Conservation (phyloP, 2,329 filamentous ascomycete genomes). For the Didymella exigua region DNA sequence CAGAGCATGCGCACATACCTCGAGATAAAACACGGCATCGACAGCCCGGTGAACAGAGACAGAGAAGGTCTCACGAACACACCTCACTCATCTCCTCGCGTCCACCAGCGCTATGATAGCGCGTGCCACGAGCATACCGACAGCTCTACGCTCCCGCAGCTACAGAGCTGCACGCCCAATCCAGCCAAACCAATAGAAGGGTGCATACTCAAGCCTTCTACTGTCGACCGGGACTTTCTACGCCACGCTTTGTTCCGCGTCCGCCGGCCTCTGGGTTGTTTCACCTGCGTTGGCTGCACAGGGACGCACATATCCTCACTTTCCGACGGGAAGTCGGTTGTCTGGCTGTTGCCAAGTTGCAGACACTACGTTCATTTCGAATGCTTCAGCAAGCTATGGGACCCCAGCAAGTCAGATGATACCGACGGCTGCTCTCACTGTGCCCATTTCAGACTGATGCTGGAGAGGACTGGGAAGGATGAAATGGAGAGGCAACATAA, state of each 20-base stretch:
- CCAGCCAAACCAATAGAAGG: background rate
- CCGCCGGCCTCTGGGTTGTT: background rate
- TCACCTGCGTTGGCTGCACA: background rate
- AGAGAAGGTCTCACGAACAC: background rate
- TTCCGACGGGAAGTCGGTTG: background rate
- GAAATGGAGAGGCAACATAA: background rate
- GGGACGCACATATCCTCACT: background rate
- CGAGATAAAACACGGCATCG: background rate
- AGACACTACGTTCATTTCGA: background rate
- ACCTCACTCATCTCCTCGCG: no score
- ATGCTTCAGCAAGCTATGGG: background rate
- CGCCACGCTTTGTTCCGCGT: background rate
- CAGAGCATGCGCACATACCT: background rate
- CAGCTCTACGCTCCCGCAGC: background rate
- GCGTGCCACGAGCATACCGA: background rate
- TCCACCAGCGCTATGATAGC: conserved; percentile 2
- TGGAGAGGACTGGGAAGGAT: background rate
- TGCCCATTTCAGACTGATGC: background rate
- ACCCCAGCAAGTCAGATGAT: no score
- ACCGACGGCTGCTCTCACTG: background rate
- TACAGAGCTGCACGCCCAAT: background rate
- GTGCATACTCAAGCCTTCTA: background rate
- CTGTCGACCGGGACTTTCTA: background rate
- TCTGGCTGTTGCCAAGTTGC: conserved; percentile 4
- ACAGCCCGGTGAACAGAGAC: background rate